phyloP scores from a whole-genome alignment of 805 yeast genomes.

The Teunomyces stri region DNA sequence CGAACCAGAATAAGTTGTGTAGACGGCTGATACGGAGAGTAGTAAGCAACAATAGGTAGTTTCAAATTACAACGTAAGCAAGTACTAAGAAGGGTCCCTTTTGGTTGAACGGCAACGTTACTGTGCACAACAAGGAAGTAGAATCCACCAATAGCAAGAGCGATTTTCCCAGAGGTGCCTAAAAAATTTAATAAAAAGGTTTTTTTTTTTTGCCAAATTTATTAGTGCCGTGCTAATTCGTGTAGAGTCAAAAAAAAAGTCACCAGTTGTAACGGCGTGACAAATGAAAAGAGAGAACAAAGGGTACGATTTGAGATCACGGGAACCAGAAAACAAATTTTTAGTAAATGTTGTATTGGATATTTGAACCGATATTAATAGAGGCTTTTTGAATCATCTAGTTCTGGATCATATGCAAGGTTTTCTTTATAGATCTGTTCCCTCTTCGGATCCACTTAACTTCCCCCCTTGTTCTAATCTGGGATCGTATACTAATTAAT shows the following conservation, averaged over 20 bases:
- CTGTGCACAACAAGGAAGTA: too few relatives aligned
- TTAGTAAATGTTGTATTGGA: too few relatives aligned
- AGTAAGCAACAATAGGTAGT: too few relatives aligned
- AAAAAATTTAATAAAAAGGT: not conserved
- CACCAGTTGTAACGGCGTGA: not conserved
- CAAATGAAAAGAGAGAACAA: not conserved
- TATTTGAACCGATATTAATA: too few relatives aligned
- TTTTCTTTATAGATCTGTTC: too few relatives aligned
- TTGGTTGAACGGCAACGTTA: not conserved
- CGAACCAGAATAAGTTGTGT: not conserved
- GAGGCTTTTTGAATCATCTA: too few relatives aligned
- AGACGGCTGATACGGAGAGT: not conserved
- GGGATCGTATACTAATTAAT: not conserved
- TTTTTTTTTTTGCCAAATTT: not conserved
- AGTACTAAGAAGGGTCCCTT: not conserved
- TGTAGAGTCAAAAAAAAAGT: slow-evolving; percentile 1
- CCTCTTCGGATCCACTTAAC: not conserved
- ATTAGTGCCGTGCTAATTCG: not conserved
- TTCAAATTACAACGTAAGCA: too few relatives aligned
- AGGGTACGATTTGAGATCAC: not conserved
- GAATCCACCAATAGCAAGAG: not conserved
- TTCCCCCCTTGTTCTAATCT: not conserved
- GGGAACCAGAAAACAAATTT: too few relatives aligned
- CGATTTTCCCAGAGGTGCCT: not conserved
- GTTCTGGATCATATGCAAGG: too few relatives aligned